Conservation (phyloP, 2,329 filamentous ascomycete genomes). For the Zymoseptoria tritici region DNA sequence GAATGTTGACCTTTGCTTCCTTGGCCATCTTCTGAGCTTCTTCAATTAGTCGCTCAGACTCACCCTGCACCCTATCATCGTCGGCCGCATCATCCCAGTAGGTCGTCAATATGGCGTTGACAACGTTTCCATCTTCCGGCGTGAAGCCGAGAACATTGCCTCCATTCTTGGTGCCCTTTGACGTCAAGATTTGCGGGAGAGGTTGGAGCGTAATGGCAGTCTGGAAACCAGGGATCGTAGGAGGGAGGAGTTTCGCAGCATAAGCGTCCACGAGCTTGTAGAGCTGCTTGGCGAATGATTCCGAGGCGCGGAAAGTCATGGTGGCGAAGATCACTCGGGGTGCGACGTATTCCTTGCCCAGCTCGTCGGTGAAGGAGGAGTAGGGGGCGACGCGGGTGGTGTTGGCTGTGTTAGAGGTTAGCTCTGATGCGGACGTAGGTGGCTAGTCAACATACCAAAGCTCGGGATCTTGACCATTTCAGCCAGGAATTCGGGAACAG, state of each 20-base stretch:
- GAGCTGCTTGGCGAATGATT: neutral
- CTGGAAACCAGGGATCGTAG: neutral
- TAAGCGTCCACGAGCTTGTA: neutral
- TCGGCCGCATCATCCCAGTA: slow-evolving; percentile 15
- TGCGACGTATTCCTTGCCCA: neutral
- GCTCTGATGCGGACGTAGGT: neutral
- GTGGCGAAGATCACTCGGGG: slow-evolving; percentile 1
- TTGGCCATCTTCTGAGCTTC: neutral
- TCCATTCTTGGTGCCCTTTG: neutral
- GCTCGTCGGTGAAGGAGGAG: slow-evolving; percentile 1
- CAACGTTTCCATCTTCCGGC: neutral
- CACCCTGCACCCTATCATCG: slow-evolving; percentile 12
- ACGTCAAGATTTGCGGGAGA: neutral
- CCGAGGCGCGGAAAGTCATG: neutral
- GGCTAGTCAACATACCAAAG: neutral
- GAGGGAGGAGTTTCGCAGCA: neutral
- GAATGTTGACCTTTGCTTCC: neutral
- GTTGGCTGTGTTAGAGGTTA: neutral
- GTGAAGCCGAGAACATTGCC: slow-evolving; percentile 2
- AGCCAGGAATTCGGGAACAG: neutral
- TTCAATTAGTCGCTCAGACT: neutral
- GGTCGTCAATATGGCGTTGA: neutral
- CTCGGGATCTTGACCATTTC: neutral
- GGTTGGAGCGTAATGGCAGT: neutral
- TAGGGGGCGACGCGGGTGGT: neutral